Evolutionary conservation across 208 protist genomes (phyloP), one percentile per base, ranked within the genome.

Genomic region (Crithidia mellificae): DNA sequence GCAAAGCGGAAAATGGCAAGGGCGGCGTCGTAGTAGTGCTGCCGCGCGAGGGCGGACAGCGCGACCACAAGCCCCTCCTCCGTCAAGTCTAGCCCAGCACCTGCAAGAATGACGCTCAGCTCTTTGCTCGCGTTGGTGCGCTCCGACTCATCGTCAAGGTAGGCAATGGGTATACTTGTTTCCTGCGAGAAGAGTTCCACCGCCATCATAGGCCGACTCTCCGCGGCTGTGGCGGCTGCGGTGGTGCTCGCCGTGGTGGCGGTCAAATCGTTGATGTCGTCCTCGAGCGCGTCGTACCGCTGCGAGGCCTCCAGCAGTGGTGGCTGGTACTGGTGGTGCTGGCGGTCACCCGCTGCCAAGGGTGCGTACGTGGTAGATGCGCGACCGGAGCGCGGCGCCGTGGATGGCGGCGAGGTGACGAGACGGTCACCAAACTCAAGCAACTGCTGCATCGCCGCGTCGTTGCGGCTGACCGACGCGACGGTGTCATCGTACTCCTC

Each of bases 131-230:
- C 88, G 54, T 86, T 87, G 30, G 81, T 88, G 3, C 81, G 70
- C 57, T 92, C 87, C 8, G 91, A 94, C 22, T 67, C 58, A 57
- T 94, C 89, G 53, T 96, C 91, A 25, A 96, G 75, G 75, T 95
- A 96, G 22, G 91, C 91, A 19, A 91, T 53, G 22, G 91, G 91
- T 50, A 96, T 62, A 57, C 72, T 83, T 8, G 76, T 80, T 29
- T 81, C 50, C 49, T 30, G 43, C 29, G 86, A 81, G 57, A 88
- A 86, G n/a, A 78, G 75, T 36, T 74, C 74, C 24, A 81, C 77
- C 7, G 83, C 39, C 66, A 78, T 76, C 34, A 83, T 36, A 32
- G 52, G 34, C 19, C 47, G 25, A 11, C 55, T 6, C 4, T 70
- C 67, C 6, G 30, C 56, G 0, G 52, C 41, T 5, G 32, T 19